phyloP scores from a whole-genome alignment of 2,329 filamentous ascomycete species.

The Hirsutella minnesotensis region DNA sequence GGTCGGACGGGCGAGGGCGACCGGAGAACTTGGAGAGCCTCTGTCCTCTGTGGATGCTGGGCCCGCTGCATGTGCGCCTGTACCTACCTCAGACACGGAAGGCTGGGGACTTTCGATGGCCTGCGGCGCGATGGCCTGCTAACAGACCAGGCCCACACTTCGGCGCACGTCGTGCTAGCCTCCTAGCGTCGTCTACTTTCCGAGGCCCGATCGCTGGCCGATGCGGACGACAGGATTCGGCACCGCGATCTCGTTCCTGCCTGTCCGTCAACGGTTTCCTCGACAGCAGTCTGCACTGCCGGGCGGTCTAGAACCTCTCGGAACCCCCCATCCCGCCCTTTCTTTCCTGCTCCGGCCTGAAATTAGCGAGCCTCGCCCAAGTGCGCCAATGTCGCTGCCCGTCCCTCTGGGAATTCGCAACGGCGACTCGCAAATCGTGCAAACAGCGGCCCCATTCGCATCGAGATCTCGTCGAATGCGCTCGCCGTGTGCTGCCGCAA shows the following conservation, averaged over 20 bases:
- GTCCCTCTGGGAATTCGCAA: no score
- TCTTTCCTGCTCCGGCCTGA: background rate
- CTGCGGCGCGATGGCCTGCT: background rate
- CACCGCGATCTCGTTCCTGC: background rate
- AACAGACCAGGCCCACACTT: background rate
- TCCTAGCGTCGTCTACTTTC: background rate
- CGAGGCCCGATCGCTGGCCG: background rate
- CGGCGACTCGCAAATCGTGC: background rate
- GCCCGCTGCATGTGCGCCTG: no score
- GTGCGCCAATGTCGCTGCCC: no score
- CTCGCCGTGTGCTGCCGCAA: background rate
- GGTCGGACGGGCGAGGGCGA: no score
- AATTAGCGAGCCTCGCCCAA: no score
- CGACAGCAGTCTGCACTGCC: background rate
- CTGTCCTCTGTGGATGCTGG: no score
- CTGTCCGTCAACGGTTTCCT: background rate
- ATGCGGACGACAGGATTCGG: background rate
- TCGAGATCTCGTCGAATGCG: background rate
- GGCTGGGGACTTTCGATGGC: no score
- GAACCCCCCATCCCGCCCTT: background rate
- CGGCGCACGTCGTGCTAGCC: background rate
- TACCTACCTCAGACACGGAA: no score
- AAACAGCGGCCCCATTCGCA: background rate
- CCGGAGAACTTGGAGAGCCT: no score
- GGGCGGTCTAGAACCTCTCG: background rate